phyloP scores from a whole-genome alignment of 2,329 filamentous ascomycete genomes.

The Herpotrichia juniperi region DNA sequence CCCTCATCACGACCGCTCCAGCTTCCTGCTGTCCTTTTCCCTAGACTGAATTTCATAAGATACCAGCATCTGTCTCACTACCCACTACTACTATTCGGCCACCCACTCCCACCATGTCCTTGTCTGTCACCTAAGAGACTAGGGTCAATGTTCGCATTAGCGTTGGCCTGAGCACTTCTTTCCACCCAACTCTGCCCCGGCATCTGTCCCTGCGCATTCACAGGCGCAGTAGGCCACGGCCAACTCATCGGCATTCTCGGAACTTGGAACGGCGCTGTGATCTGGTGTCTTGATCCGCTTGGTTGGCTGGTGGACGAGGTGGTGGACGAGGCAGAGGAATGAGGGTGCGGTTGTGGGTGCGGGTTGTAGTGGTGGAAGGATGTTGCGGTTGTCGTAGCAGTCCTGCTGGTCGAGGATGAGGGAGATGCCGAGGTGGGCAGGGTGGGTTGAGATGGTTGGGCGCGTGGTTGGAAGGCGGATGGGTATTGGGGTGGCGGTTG shows the following conservation, averaged over 20 bases:
- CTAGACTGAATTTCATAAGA: too few species aligned
- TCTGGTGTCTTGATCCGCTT: not conserved
- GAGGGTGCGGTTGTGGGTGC: not conserved
- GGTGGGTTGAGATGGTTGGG: not conserved
- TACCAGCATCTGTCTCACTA: too few species aligned
- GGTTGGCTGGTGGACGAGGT: not conserved
- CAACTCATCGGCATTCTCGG: constrained; percentile 7
- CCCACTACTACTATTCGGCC: not conserved
- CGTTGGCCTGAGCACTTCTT: not conserved
- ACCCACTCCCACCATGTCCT: not conserved
- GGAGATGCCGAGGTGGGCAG: not conserved
- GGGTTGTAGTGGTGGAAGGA: constrained; percentile 4
- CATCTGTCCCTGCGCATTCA: not conserved
- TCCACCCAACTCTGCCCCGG: not conserved
- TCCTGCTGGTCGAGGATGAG: not conserved
- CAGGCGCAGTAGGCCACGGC: not conserved
- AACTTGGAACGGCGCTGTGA: constrained; percentile 10
- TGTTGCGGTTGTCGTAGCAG: not conserved
- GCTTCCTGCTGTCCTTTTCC: too few species aligned
- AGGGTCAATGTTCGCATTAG: constrained; percentile 5
- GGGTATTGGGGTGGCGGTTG: constrained; percentile 3
- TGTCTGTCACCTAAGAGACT: constrained; percentile 1
- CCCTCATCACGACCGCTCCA: too few species aligned
- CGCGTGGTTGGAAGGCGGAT: not conserved
- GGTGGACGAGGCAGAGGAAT: not conserved